These are phyloP conservation scores for Kingdonia uniflora DNA, from an alignment of 164 flowering plant genomes.

Conservation along the genomic window DNA sequence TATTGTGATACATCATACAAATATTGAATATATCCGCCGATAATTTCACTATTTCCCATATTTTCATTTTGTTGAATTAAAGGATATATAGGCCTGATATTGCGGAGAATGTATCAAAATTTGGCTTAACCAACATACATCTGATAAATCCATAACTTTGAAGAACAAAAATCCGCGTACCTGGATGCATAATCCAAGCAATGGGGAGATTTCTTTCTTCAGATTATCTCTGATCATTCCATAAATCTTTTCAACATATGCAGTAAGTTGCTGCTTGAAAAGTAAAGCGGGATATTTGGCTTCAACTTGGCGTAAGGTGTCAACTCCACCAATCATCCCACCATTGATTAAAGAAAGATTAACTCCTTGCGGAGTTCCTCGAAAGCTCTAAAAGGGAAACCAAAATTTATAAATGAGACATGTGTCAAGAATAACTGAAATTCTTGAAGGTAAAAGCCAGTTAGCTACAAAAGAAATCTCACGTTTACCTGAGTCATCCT, in stretches of 20 bases:
- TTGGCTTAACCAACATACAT: too few species aligned
- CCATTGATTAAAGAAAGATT: slow-evolving; percentile 67
- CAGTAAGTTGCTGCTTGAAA: slow-evolving; percentile 98
- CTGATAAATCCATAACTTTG: too few species aligned
- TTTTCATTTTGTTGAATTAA: too few species aligned
- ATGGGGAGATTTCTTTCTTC: slow-evolving; percentile 96
- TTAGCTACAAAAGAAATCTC: not conserved
- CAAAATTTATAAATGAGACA: too few species aligned
- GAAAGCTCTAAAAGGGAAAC: slow-evolving; percentile 57
- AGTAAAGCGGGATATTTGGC: slow-evolving; percentile 99
- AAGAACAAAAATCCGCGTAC: slow-evolving; percentile 22
- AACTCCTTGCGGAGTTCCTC: slow-evolving; percentile 87
- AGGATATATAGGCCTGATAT: too few species aligned
- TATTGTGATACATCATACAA: too few species aligned
- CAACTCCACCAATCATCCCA: slow-evolving; percentile 57
- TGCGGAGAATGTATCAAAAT: too few species aligned
- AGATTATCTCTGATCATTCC: slow-evolving; percentile 98
- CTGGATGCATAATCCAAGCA: slow-evolving; percentile 96
- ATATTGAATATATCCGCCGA: too few species aligned
- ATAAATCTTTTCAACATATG: slow-evolving; percentile 95
- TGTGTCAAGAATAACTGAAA: too few species aligned
- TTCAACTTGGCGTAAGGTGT: slow-evolving; percentile 79
- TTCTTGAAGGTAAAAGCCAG: too few species aligned
- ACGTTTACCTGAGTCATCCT: slow-evolving; percentile 85
- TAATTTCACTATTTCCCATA: too few species aligned